Conservation (phyloP, 2,329 filamentous ascomycete species). For the Sclerotinia minor region DNA sequence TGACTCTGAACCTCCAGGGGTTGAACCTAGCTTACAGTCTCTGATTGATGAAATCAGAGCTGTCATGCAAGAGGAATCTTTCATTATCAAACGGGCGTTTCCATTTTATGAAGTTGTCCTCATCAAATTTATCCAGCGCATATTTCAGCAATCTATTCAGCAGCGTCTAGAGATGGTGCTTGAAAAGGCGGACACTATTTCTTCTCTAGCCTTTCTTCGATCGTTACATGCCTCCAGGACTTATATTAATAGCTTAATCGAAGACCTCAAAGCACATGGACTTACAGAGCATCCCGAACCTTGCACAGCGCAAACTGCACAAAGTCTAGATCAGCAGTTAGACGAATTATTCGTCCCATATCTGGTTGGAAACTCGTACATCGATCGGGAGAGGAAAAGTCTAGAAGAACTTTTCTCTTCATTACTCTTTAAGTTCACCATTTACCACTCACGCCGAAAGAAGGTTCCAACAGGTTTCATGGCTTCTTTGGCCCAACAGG, state of each 20-base stretch:
- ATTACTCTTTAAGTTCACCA: constrained; percentile 90
- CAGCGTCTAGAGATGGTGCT: constrained; percentile 93
- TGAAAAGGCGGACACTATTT: constrained; percentile 90
- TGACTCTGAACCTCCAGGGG: constrained; percentile 84
- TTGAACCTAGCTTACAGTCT: constrained; percentile 89
- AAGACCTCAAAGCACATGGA: constrained; percentile 91
- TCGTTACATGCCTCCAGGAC: constrained; percentile 87
- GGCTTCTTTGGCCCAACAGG: constrained; percentile 84
- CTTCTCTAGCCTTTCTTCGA: constrained; percentile 85
- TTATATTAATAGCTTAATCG: constrained; percentile 83
- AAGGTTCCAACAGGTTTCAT: constrained; percentile 91
- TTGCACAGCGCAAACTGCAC: constrained; percentile 80
- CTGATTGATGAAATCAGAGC: constrained; percentile 92
- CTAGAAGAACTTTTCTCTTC: constrained; percentile 86
- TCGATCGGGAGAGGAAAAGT: constrained; percentile 66
- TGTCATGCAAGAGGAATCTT: constrained; percentile 94
- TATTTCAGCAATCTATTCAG: constrained; percentile 98
- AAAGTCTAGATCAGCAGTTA: constrained; percentile 70
- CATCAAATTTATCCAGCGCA: constrained; percentile 86
- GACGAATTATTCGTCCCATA: constrained; percentile 77
- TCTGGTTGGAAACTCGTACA: constrained; percentile 67
- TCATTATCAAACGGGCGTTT: constrained; percentile 94
- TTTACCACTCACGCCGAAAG: constrained; percentile 87
- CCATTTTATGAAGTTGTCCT: constrained; percentile 95
- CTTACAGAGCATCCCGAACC: constrained; percentile 93